Percentiles rank a stretch among this genome's conserved stretches.
These are phyloP conservation scores for Albatrellus ellisii DNA, from an alignment of 768 basidiomycete species.

Conservation along the genomic window DNA sequence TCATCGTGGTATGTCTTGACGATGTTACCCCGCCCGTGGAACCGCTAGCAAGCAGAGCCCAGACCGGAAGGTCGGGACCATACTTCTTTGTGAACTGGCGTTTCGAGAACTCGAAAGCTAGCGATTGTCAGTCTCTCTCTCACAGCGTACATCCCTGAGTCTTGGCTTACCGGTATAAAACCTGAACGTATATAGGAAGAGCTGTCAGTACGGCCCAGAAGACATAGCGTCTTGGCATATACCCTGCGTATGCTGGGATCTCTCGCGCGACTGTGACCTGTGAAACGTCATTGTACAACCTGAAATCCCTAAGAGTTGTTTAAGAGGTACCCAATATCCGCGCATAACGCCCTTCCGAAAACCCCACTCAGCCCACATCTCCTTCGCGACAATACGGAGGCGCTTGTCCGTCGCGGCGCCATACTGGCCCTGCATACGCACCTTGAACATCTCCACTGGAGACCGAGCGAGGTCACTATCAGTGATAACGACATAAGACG, in stretches of 20 bases:
- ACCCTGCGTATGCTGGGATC: conserved; percentile 94
- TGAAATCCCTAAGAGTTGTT: neutral
- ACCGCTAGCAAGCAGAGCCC: conserved; percentile 75
- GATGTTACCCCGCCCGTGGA: conserved; percentile 66
- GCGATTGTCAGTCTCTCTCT: neutral
- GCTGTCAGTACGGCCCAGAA: neutral
- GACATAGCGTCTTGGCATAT: neutral
- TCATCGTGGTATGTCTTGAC: neutral
- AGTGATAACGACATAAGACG: neutral
- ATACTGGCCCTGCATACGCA: conserved; percentile 95
- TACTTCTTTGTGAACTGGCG: conserved; percentile 54
- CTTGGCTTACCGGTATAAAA: conserved; percentile 49
- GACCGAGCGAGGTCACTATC: neutral
- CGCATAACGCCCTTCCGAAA: conserved; percentile 86
- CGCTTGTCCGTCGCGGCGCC: conserved; percentile 70
- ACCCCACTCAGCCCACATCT: conserved; percentile 85
- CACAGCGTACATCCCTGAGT: neutral
- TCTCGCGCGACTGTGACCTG: conserved; percentile 86
- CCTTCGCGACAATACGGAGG: conserved; percentile 52
- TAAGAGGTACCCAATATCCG: conserved; percentile 75
- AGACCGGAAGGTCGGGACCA: conserved; percentile 62
- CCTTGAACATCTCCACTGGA: conserved; percentile 95
- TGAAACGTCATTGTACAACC: neutral
- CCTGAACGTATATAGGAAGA: conserved; percentile 23
- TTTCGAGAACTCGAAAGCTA: conserved; percentile 85